Percentiles rank a stretch among this genome's conserved stretches.
These are phyloP conservation scores for Rhizophora apiculata DNA, from an alignment of 345 rosid genomes.

Conservation along the genomic window DNA sequence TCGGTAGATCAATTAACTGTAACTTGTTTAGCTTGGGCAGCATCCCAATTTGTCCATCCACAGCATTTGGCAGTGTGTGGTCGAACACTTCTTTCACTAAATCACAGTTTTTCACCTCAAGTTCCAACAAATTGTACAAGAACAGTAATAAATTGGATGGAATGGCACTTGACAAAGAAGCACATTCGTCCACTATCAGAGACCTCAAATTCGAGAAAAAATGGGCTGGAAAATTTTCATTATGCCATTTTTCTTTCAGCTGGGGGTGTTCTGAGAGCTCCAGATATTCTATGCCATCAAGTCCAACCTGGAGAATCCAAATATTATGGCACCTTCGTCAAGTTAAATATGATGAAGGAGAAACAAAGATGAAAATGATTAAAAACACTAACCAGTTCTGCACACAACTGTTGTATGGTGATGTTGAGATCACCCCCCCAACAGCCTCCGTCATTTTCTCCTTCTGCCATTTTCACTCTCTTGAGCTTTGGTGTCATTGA, in stretches of 20 bases:
- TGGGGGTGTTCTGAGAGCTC: constrained; percentile 4
- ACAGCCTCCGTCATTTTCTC: background rate
- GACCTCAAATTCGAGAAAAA: background rate
- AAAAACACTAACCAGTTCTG: constrained; percentile 9
- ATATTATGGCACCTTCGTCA: no score
- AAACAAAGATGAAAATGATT: no score
- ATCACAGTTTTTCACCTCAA: constrained; percentile 7
- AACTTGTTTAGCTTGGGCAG: background rate
- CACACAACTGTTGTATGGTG: constrained; percentile 3
- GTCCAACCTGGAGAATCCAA: background rate
- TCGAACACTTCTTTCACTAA: constrained; percentile 1
- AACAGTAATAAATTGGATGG: constrained; percentile 9
- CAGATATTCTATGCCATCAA: background rate
- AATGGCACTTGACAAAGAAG: background rate
- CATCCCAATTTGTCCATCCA: background rate
- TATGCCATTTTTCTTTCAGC: constrained; percentile 1
- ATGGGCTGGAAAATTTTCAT: background rate
- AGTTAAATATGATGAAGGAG: no score
- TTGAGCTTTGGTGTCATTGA: constrained; percentile 19
- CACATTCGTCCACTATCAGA: constrained; percentile 4
- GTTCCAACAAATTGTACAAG: background rate
- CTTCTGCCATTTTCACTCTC: background rate
- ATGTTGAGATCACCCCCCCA: constrained; percentile 14
- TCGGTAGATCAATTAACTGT: constrained; percentile 7
- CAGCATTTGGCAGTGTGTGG: no score